Evolutionary conservation across 176 grass and related monocot genomes (phyloP), one percentile per base, ranked within the genome.

Genomic region (Melocanna baccifera): DNA sequence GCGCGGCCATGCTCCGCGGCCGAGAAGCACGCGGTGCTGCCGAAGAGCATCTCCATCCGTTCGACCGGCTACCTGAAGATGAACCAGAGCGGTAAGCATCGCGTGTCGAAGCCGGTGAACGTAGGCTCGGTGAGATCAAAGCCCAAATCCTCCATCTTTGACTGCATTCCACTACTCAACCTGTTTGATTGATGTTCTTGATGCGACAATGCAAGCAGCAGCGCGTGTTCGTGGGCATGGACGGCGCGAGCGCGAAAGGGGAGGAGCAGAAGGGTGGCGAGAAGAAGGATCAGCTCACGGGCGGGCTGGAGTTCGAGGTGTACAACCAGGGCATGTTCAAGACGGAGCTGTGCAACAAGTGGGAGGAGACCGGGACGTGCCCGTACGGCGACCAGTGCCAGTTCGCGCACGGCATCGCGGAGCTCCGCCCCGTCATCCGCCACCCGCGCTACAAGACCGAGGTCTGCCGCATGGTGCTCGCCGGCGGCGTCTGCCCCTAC

Each of bases 291-390:
- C 42, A 77, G 79, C 70, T 81, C 62, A 69, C 68, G 15, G 88
- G 72, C 34, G 84, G 89, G 68, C 39, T 92, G 76, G 86, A 99
- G 81, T 73, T 96, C 83, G 86, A 99, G 81, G 97, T 92, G 75
- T 99, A 85, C 90, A 92, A 87, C 88, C 97, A 99, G 81, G 97
- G 93, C 36, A 99, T 91, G 93, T 94, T 92, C 83, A 99, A 99
- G 90, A 96, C 97, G 36, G 97, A 99, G 91, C 89, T 96, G 11
- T 99, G 97, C 93, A 99, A 99, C 90, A 99, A 94, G 66, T 99
- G 97, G 97, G 97, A 94, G 86, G 93, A 99, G 88, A 86, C 73
- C 5, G 90, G 97, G 51, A 70, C 83, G 52, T 99, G 97, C 69
- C 78, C 91, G 1, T 99, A 96, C 79, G 81, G 84, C 7, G 93